Base-by-base conservation (phyloP, 257 asterid genomes). In the Cinchona pubescens region DNA sequence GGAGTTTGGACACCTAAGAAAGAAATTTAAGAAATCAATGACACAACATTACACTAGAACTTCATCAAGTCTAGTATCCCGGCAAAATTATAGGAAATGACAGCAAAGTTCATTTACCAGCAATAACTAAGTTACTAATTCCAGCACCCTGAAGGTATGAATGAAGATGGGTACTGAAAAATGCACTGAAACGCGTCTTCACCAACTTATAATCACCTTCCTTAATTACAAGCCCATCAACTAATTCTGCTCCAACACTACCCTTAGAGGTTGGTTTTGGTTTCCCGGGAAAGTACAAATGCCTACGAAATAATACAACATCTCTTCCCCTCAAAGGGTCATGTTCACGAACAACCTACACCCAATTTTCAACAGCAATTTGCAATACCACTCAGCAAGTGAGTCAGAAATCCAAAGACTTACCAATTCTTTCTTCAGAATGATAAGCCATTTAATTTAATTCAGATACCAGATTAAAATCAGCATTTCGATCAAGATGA, bases 1-100 rank as follows among this genome's bases (percentile, higher is more conserved):
- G 98, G 98, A 69, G 97, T 92, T 86, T 92, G 98, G 75, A 94
- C 97, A 73, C 98, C 97, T 94, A 75, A 55, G 67, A 6, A 62
- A 38, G 56, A 21, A 12, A 76, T 60, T 55, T 37, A 62, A 60
- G 42, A 56, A 42, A 82, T 72, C 38, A 40, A 61, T 62, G 19
- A 43, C 13, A 10, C 25, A 35, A 63, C 49, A 10, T 21, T 2
- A 55, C 61, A 72, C 25, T 43, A 34, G 4, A 40, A 65, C 11
- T 29, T 19, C 8, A 5, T 40, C 5, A 46, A 29, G n/a, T 27
- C 9, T 30, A 16, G 5, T 46, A 2, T 48, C 15, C 69, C 2
- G 68, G 23, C 46, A 74, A 0, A 56, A 73, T 9, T 34, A 74
- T 25, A 43, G 48, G 18, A 34, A 16, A 59, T 10, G 18, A 35